Percentiles rank a stretch among this genome's conserved stretches.
phyloP scores from a whole-genome alignment of 495 filamentous ascomycete genomes.

The Glonium stellatum region DNA sequence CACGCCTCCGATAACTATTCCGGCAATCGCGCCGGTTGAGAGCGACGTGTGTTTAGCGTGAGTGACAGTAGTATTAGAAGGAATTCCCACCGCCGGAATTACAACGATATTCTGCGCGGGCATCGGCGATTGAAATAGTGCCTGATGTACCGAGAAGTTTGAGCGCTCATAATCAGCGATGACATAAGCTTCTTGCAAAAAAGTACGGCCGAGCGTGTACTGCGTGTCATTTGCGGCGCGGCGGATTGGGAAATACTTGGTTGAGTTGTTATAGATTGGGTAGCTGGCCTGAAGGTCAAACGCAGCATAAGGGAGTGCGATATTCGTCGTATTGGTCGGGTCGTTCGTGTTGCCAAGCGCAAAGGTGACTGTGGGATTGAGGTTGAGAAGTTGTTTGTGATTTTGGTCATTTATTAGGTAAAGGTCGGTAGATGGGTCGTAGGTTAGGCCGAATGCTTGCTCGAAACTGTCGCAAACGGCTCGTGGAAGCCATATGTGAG shows the following conservation, averaged over 20 bases:
- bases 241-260: constrained; percentile 48
- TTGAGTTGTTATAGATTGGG: constrained; percentile 27
- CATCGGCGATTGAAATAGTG: constrained; percentile 5
- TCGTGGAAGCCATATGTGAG: constrained; percentile 49
- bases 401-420: constrained; percentile 46
- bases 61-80: not conserved
- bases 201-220: constrained; percentile 49
- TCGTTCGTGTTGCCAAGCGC: constrained; percentile 37
- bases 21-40: not conserved
- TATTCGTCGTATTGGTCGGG: constrained; percentile 37
- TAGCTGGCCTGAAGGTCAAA: constrained; percentile 37
- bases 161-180: constrained; percentile 41
- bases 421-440: constrained; percentile 37
- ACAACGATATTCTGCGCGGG: not conserved
- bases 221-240: constrained; percentile 42
- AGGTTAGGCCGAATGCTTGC: constrained; percentile 42
- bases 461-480: constrained; percentile 47
- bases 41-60: not conserved
- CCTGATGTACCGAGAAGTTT: constrained; percentile 38
- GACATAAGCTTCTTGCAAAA: constrained; percentile 51
- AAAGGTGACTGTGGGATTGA: constrained; percentile 44
- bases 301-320: constrained; percentile 47
- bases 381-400: constrained; percentile 34
- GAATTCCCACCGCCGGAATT: not conserved
- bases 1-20: not conserved